Evolutionary conservation across 2,329 filamentous ascomycete species (phyloP), one percentile per base, ranked within the genome.

Genomic region (Cytospora paraplurivora): DNA sequence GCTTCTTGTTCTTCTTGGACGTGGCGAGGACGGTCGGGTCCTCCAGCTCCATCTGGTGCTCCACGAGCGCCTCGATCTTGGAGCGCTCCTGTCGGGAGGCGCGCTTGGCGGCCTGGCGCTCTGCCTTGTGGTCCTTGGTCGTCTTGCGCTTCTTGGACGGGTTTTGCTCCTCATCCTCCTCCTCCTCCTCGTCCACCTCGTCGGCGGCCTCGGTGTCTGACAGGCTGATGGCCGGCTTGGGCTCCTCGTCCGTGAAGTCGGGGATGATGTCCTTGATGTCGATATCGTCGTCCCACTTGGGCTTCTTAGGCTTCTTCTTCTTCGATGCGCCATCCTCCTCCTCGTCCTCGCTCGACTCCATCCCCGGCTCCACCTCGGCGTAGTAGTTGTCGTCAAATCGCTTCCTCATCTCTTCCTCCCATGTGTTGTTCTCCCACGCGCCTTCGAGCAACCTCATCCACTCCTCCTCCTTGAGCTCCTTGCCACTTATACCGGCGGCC

Each of bases 251-350:
- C 21, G 91, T 86, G 72, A 96, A 97, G 66, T 96, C 92, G 1
- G 92, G 93, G 34, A 97, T 80, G 57, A 97, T 83, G 74, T 97
- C 94, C 66, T 90, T 92, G 78, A 99, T 98, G 73, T 98, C 93
- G 70, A 99, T 97, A 73, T 99, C 95, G 72, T 98, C 93, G 71
- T 97, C 92, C 90, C 94, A 99, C 67, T 87, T 91, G 11, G 92
- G 92, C 78, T 96, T 96, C 82, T 91, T 92, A 11, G 84, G 77
- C 67, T 82, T 82, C 72, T 83, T 88, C 68, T 86, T 87, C 72
- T 85, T 87, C 74, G 85, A 87, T 59, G 76, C 68, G 19, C 77
- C 77, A 49, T 78, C 84, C 56, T 78, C 81, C n/a, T 73, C 78
- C 8, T 76, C 81, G 3, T 75, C 78, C 7, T 82, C 85, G 3